A percentile compares a stretch with the other conserved stretches of the same genome.
Evolutionary conservation across 2,329 filamentous ascomycete genomes (phyloP).

Genomic region (Alternaria dauci): DNA sequence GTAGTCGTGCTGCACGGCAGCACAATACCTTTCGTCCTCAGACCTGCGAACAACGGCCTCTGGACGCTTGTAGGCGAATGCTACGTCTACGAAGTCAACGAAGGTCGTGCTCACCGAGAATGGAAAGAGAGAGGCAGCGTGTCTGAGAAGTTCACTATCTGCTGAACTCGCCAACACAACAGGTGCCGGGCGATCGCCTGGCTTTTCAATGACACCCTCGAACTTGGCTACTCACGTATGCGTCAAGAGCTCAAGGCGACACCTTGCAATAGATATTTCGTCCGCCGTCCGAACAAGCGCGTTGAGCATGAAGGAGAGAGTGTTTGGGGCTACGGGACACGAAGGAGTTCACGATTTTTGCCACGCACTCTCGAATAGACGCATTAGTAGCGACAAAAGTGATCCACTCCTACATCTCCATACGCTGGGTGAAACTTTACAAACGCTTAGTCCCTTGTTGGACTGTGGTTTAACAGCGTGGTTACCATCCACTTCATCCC

Average conservation of each 20-base stretch:
- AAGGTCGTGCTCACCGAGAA: neutral
- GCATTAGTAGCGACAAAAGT: no score
- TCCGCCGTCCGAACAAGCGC: neutral
- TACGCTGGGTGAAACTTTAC: neutral
- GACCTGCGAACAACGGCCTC: neutral
- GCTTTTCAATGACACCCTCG: neutral
- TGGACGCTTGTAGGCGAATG: slow-evolving; percentile 14
- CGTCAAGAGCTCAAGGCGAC: neutral
- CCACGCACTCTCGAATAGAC: no score
- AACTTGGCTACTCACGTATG: neutral
- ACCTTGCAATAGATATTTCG: neutral
- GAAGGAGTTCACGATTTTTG: no score
- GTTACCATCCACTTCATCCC: no score
- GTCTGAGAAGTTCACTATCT: slow-evolving; percentile 2
- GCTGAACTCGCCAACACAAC: neutral
- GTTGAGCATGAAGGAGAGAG: neutral
- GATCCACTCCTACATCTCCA: no score
- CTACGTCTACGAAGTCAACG: slow-evolving; percentile 7
- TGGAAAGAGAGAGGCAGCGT: slow-evolving; percentile 1
- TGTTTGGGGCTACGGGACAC: no score
- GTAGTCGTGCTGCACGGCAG: neutral
- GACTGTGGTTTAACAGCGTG: no score
- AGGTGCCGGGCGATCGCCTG: no score
- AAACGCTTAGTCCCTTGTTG: neutral
- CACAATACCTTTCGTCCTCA: neutral